Evolutionary conservation across 345 rosid genomes (phyloP), one percentile per base, ranked within the genome.

Genomic region (Iberis pinnata): DNA sequence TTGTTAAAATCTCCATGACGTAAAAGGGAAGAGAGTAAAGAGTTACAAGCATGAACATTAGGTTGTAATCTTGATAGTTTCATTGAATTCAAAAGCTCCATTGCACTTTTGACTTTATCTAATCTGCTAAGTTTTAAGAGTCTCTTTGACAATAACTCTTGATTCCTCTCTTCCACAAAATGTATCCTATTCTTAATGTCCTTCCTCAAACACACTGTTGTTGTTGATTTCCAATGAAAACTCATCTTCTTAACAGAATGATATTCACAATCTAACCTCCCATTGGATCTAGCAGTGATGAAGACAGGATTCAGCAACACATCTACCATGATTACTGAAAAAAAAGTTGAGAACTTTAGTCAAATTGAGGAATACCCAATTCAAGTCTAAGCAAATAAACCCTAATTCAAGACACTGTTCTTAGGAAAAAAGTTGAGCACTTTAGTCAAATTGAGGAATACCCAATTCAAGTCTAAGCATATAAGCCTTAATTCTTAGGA

Each of bases 91-190:
- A 58, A 77, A 53, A 82, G 38, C 58, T 79, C 80, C 46, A 79
- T 12, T 4, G 90, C 94, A 55, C 88, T 83, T 69, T 76, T 80
- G 18, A 77, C 70, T 78, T 80, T 81, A 70, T 84, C 73, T 36
- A 78, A 78, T 73, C 94, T 78, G 49, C 94, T 75, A 26, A 86
- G 97, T 65, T 60, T 64, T 70, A 86, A 48, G 56, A 86, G 60
- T 64, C 93, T 80, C 62, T 75, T 71, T 0, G 89, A 89, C 48
- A 89, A 64, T 39, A 68, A 74, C 39, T 74, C 76, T 59, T 72
- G 83, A 41, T 78, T 76, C 49, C 67, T 73, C 73, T 81, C 95
- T 73, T 89, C 90, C 35, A 89, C 68, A 67, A 73, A 74, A 45
- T 77, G 75, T 14, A 73, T 64, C 63, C 64, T 61, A 57, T 39